These are phyloP conservation scores for Xylariaceae sp. DNA, from an alignment of 2,329 filamentous ascomycete genomes.

Conservation along the genomic window DNA sequence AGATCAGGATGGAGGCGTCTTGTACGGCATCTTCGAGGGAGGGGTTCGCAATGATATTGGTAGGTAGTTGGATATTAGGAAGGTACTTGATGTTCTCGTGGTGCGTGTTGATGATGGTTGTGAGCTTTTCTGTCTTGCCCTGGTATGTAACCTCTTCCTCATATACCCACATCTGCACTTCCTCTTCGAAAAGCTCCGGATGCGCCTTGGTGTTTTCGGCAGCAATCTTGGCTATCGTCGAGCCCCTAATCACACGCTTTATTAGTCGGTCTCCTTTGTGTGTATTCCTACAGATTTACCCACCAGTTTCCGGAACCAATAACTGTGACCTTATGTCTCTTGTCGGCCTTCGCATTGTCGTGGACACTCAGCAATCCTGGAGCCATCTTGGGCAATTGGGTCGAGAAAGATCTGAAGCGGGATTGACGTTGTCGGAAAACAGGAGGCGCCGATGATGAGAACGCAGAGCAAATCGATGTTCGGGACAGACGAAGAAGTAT, in stretches of 20 bases:
- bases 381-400: constrained; percentile 37
- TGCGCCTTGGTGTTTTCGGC: constrained; percentile 87
- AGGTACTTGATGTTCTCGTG: constrained; percentile 99
- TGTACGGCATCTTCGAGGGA: constrained; percentile 80
- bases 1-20: constrained; percentile 87
- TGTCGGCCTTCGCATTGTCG: constrained; percentile 63
- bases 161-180: constrained; percentile 99
- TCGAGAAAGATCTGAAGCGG: constrained; percentile 22
- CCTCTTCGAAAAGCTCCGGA: constrained; percentile 80
- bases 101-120: constrained; percentile 84
- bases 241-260: constrained; percentile 69
- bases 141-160: constrained; percentile 83
- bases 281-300: constrained; percentile 30
- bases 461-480: constrained; percentile 9
- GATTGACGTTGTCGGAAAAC: background rate
- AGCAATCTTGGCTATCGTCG: constrained; percentile 95
- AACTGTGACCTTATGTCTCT: constrained; percentile 91
- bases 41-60: constrained; percentile 85
- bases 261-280: constrained; percentile 14
- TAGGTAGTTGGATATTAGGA: constrained; percentile 81
- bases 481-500: constrained; percentile 1
- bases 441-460: constrained; percentile 11
- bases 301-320: constrained; percentile 98
- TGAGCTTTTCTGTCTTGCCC: constrained; percentile 82
- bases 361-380: constrained; percentile 52